Conservation (phyloP, 257 asterid genomes). For the Gardenia jasminoides region DNA sequence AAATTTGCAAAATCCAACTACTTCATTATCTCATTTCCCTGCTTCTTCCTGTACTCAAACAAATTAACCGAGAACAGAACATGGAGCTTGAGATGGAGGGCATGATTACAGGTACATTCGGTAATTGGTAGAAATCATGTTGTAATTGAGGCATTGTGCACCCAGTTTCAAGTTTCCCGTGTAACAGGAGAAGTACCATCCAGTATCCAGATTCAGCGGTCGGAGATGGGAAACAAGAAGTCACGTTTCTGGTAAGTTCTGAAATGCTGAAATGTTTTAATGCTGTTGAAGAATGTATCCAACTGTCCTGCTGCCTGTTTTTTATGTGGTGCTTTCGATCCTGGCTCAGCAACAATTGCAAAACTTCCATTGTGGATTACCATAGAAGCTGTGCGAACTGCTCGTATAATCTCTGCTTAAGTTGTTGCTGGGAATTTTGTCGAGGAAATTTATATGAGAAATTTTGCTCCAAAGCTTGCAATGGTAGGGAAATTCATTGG, state of each 20-base stretch:
- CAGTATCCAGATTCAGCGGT: constrained; percentile 55
- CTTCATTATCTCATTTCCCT: constrained; percentile 64
- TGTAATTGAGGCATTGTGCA: background rate
- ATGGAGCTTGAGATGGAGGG: constrained; percentile 74
- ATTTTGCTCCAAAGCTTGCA: constrained; percentile 37
- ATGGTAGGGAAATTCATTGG: constrained; percentile 43
- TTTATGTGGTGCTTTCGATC: constrained; percentile 30
- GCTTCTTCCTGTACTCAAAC: constrained; percentile 84
- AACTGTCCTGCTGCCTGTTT: constrained; percentile 22
- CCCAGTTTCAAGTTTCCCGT: constrained; percentile 16
- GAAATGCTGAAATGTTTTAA: constrained; percentile 18
- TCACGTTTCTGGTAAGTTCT: constrained; percentile 64
- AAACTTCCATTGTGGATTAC: constrained; percentile 71
- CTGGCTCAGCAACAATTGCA: constrained; percentile 73
- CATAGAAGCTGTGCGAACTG: constrained; percentile 85
- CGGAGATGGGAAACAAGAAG: constrained; percentile 32
- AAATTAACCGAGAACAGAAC: constrained; percentile 60
- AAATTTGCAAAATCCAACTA: constrained; percentile 50
- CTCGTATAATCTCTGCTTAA: constrained; percentile 77
- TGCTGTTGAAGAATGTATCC: constrained; percentile 19
- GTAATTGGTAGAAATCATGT: background rate
- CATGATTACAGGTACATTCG: constrained; percentile 51
- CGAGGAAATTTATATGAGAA: constrained; percentile 34
- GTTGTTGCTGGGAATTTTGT: constrained; percentile 73
- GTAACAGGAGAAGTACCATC: constrained; percentile 55